A percentile compares a stretch with the other conserved stretches of the same genome.
Conservation (phyloP, 164 flowering plant species). For the Vitis amurensis region DNA sequence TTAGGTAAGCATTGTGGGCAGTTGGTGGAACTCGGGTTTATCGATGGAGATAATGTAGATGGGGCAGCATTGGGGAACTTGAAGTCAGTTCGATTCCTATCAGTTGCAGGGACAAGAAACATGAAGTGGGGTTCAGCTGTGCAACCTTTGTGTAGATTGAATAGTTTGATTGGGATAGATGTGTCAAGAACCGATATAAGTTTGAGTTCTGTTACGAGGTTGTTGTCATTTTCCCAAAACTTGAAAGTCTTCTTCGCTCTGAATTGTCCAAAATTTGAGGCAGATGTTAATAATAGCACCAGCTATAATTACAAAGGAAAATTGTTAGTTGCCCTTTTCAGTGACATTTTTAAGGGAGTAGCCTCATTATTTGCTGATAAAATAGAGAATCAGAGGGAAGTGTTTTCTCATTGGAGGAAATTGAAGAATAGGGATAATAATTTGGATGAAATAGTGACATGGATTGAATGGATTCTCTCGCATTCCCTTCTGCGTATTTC, state of each 20-base stretch:
- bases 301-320: constrained; percentile 48
- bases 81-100: constrained; percentile 64
- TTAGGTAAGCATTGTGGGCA: constrained; percentile 69
- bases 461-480: constrained; percentile 92
- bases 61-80: constrained; percentile 66
- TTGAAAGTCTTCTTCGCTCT: constrained; percentile 84
- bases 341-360: constrained; percentile 65
- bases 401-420: constrained; percentile 62
- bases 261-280: constrained; percentile 73
- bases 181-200: constrained; percentile 86
- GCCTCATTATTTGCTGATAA: constrained; percentile 59
- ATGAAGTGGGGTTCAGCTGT: constrained; percentile 68
- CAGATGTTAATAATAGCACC: constrained; percentile 31
- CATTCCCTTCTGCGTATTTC: constrained; percentile 80
- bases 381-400: constrained; percentile 45
- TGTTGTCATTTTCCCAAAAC: constrained; percentile 57
- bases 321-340: constrained; percentile 60
- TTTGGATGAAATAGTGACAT: constrained; percentile 65
- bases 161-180: constrained; percentile 76
- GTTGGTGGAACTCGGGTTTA: constrained; percentile 74
- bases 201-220: constrained; percentile 50
- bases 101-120: constrained; percentile 80
- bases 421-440: constrained; percentile 33
- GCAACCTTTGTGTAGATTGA: constrained; percentile 67
- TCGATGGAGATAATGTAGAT: constrained; percentile 77